Percentiles rank a stretch among this genome's conserved stretches.
These are phyloP conservation scores for Vanilla planifolia DNA, from an alignment of 106 monocot genomes.

Conservation along the genomic window DNA sequence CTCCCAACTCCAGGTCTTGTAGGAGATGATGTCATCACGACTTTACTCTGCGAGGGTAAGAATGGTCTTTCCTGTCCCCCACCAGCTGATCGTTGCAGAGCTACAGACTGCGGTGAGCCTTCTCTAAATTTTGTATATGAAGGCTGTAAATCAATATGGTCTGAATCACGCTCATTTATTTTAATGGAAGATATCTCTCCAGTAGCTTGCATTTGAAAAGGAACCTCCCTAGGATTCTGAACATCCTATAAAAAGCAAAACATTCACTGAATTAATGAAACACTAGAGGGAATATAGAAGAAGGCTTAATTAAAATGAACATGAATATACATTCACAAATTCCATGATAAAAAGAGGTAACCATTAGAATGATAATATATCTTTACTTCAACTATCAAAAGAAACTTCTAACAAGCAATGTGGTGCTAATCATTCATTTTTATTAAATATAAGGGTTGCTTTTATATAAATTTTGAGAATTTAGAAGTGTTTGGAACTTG, in stretches of 20 bases:
- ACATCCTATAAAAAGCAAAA: conserved; percentile 15
- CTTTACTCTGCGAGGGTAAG: conserved; percentile 20
- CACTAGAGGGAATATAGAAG: too few relatives aligned
- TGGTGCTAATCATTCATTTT: too few relatives aligned
- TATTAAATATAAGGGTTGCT: too few relatives aligned
- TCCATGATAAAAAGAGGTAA: too few relatives aligned
- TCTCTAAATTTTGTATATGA: conserved; percentile 12
- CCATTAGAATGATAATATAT: too few relatives aligned
- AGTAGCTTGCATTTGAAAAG: conserved; percentile 24
- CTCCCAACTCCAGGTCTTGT: conserved; percentile 24
- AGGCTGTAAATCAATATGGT: conserved; percentile 20
- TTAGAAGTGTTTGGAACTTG: too few relatives aligned
- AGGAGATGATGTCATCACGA: conserved; percentile 22
- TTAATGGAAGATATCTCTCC: conserved; percentile 17
- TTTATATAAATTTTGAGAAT: too few relatives aligned
- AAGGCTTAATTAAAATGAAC: too few relatives aligned
- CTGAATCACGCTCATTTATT: conserved; percentile 26
- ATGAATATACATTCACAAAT: too few relatives aligned
- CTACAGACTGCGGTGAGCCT: conserved; percentile 11
- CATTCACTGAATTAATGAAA: too few relatives aligned
- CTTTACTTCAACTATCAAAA: too few relatives aligned
- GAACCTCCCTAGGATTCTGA: conserved; percentile 18
- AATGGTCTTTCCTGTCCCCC: conserved; percentile 19
- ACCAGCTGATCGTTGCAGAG: conserved; percentile 6
- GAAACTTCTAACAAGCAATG: too few relatives aligned